A percentile compares a stretch with the other conserved stretches of the same genome.
Conservation (phyloP, 1,284 basidiomycete species). For the Phellinidium pouzarii region DNA sequence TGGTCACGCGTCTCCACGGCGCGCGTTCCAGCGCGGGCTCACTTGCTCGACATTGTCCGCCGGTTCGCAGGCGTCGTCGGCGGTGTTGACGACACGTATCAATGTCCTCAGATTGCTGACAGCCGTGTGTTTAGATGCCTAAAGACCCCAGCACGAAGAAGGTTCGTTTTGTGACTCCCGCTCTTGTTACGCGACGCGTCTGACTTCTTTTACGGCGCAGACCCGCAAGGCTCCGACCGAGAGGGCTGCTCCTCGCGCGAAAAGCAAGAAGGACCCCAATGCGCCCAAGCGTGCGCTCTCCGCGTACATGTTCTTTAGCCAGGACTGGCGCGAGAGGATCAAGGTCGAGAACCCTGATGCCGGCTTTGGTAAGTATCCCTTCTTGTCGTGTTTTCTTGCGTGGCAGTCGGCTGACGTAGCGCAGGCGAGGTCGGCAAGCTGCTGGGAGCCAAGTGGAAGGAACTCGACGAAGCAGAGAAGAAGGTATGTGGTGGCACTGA, state of each 20-base stretch:
- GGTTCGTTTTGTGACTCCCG: conserved; percentile 31
- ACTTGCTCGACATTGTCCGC: neutral
- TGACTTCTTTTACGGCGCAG: conserved; percentile 14
- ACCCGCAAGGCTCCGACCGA: conserved; percentile 62
- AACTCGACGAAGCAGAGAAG: conserved; percentile 58
- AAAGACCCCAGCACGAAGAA: conserved; percentile 71
- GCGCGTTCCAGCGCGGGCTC: neutral
- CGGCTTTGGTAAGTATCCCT: conserved; percentile 65
- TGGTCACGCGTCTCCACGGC: neutral
- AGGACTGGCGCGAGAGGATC: conserved; percentile 92
- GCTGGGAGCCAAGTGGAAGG: conserved; percentile 69
- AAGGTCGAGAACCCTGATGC: conserved; percentile 94
- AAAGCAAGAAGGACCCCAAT: conserved; percentile 72
- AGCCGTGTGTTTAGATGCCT: conserved; percentile 58
- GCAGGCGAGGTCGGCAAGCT: conserved; percentile 65
- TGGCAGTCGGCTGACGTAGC: conserved; percentile 18
- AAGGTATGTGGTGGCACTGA: conserved; percentile 47
- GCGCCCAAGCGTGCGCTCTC: conserved; percentile 88
- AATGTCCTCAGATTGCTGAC: neutral
- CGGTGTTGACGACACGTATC: neutral
- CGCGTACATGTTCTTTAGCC: conserved; percentile 98
- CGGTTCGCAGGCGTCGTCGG: neutral
- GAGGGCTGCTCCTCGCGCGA: conserved; percentile 38
- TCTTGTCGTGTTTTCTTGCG: conserved; percentile 2
- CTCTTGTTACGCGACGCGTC: neutral